Evolutionary conservation across 352 stramenopile species (phyloP).

Genomic region (Phytophthora megakarya): DNA sequence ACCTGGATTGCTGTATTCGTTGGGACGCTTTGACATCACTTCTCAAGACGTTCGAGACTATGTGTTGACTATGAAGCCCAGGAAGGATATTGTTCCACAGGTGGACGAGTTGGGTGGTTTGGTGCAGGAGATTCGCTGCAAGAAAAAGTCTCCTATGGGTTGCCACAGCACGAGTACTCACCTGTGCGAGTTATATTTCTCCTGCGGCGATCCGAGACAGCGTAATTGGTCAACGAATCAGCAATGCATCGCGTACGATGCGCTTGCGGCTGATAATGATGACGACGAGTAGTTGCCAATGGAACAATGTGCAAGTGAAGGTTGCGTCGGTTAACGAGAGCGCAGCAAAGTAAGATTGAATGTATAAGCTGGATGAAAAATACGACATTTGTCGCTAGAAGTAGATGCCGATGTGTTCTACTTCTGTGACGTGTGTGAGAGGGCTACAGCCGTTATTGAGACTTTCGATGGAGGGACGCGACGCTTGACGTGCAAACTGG

Average conservation of each 20-base stretch:
- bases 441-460: conserved; percentile 10
- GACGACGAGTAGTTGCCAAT: conserved; percentile 30
- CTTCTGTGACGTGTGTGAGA: background rate
- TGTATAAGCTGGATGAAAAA: conserved; percentile 31
- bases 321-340: background rate
- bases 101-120: conserved; percentile 77
- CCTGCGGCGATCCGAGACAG: conserved; percentile 61
- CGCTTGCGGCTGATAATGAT: conserved; percentile 34
- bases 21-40: conserved; percentile 69
- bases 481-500: conserved; percentile 22
- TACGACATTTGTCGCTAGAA: conserved; percentile 16
- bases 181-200: conserved; percentile 77
- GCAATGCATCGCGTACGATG: conserved; percentile 60
- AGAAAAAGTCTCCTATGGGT: conserved; percentile 62
- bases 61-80: conserved; percentile 80
- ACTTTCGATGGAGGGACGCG: conserved; percentile 11
- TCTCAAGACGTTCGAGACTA: conserved; percentile 72
- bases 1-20: conserved; percentile 71
- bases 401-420: too few relatives aligned
- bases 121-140: conserved; percentile 81
- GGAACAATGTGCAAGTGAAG: conserved; percentile 14
- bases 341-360: conserved; percentile 22
- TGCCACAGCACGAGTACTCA: conserved; percentile 80
- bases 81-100: conserved; percentile 79
- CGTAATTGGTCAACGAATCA: conserved; percentile 69